Evolutionary conservation across 352 stramenopile species (phyloP).

Genomic region (Phytophthora melonis): DNA sequence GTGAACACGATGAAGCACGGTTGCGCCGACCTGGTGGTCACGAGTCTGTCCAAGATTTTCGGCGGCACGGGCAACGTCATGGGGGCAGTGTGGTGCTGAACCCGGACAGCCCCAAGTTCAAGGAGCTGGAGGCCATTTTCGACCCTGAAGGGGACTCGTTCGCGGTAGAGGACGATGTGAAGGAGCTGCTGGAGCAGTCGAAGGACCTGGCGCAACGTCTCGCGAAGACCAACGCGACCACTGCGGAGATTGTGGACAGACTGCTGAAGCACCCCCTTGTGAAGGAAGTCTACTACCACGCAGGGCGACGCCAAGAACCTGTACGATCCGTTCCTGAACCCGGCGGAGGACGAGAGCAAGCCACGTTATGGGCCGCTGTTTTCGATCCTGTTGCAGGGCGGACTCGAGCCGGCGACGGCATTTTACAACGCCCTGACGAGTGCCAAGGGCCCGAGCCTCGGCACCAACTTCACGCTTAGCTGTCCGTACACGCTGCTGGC

Average conservation of each 20-base stretch:
- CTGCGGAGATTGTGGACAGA: conserved; percentile 72
- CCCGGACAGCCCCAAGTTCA: conserved; percentile 55
- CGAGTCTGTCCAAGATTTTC: conserved; percentile 95
- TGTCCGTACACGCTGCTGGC: conserved; percentile 95
- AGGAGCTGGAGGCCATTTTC: conserved; percentile 53
- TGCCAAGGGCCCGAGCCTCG: conserved; percentile 90
- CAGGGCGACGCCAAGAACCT: conserved; percentile 53
- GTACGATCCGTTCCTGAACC: conserved; percentile 70
- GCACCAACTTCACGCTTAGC: conserved; percentile 95
- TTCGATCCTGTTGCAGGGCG: conserved; percentile 86
- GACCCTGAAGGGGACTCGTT: conserved; percentile 59
- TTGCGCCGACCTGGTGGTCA: conserved; percentile 90
- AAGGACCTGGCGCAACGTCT: conserved; percentile 80
- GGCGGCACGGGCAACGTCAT: conserved; percentile 93
- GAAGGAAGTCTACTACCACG: conserved; percentile 87
- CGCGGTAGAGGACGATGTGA: conserved; percentile 66
- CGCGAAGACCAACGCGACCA: conserved; percentile 81
- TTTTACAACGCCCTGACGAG: conserved; percentile 92
- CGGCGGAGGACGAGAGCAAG: conserved; percentile 20
- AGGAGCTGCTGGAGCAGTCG: conserved; percentile 59
- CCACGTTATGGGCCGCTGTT: conserved; percentile 89
- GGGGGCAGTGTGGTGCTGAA: conserved; percentile 93
- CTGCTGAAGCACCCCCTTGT: conserved; percentile 81
- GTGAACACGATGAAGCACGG: conserved; percentile 86
- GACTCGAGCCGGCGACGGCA: conserved; percentile 63